phyloP scores from a whole-genome alignment of 192 early-diverging fungal genomes.

The Pilaira anomala region DNA sequence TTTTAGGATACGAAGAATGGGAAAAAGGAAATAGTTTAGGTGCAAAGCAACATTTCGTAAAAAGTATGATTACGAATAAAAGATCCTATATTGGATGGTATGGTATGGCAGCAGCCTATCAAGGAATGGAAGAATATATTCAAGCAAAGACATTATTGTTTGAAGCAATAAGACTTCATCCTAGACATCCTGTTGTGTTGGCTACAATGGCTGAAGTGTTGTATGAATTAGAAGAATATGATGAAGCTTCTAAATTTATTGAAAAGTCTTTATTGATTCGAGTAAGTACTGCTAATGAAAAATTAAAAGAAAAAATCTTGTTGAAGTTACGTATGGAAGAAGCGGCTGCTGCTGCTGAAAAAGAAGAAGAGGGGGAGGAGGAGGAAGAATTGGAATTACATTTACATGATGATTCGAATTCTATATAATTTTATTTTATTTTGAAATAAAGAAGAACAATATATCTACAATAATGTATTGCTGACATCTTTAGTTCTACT shows the following conservation, averaged over 20 bases:
- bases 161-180: constrained; percentile 27
- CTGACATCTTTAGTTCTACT: too few species aligned
- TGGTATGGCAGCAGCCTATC: constrained; percentile 28
- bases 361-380: neutral
- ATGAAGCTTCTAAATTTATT: constrained; percentile 6
- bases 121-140: constrained; percentile 10
- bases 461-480: too few species aligned
- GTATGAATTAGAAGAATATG: constrained; percentile 15
- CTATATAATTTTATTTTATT: too few species aligned
- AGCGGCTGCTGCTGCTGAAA: neutral
- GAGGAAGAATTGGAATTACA: neutral
- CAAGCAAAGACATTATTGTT: constrained; percentile 23
- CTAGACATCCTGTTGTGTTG: constrained; percentile 27
- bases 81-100: constrained; percentile 32
- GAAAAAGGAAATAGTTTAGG: constrained; percentile 26
- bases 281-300: neutral
- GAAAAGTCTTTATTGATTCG: constrained; percentile 3
- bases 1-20: constrained; percentile 34
- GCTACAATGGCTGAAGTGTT: constrained; percentile 31
- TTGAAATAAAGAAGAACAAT: too few species aligned
- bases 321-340: neutral
- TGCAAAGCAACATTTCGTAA: constrained; percentile 26
- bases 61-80: constrained; percentile 27
- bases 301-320: neutral
- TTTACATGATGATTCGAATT: too few species aligned